Evolutionary conservation across 768 basidiomycete species (phyloP).

Genomic region (Lentinus tigrinus): DNA sequence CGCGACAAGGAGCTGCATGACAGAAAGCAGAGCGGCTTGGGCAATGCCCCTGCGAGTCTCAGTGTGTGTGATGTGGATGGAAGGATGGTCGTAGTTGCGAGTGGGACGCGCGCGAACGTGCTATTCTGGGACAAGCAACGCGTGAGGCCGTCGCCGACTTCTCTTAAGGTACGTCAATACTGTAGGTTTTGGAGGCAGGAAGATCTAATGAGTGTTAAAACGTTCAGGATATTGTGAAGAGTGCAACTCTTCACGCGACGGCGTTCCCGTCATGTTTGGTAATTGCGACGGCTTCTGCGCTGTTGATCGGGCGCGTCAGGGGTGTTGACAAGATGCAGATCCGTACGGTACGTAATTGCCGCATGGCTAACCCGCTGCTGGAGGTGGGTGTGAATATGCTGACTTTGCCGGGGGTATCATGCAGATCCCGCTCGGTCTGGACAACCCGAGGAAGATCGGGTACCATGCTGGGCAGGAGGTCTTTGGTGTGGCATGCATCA

Average conservation of each 20-base stretch:
- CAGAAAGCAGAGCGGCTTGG: constrained; percentile 62
- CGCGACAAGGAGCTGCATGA: constrained; percentile 36
- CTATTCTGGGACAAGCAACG: constrained; percentile 67
- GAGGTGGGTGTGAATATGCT: background rate
- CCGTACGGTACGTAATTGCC: constrained; percentile 52
- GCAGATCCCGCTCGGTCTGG: constrained; percentile 69
- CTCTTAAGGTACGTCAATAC: constrained; percentile 53
- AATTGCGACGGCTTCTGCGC: constrained; percentile 49
- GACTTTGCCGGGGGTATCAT: background rate
- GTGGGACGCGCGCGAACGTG: constrained; percentile 66
- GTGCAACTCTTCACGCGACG: constrained; percentile 51
- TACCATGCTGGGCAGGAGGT: constrained; percentile 52
- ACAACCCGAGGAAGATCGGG: constrained; percentile 68
- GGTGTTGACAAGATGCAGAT: constrained; percentile 81
- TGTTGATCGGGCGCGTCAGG: constrained; percentile 65
- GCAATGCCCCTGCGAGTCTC: constrained; percentile 64
- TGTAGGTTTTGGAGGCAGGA: background rate
- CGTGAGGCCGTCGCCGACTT: constrained; percentile 66
- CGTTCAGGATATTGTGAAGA: constrained; percentile 45
- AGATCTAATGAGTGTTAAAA: background rate
- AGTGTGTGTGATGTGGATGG: constrained; percentile 54
- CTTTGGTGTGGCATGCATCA: constrained; percentile 67
- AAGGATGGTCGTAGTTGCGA: constrained; percentile 62
- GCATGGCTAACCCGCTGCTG: too few relatives aligned
- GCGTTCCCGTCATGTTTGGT: constrained; percentile 55